A percentile compares a stretch with the other conserved stretches of the same genome.
Evolutionary conservation across 495 filamentous ascomycete species (phyloP).

Genomic region (Apiosordaria backusii): DNA sequence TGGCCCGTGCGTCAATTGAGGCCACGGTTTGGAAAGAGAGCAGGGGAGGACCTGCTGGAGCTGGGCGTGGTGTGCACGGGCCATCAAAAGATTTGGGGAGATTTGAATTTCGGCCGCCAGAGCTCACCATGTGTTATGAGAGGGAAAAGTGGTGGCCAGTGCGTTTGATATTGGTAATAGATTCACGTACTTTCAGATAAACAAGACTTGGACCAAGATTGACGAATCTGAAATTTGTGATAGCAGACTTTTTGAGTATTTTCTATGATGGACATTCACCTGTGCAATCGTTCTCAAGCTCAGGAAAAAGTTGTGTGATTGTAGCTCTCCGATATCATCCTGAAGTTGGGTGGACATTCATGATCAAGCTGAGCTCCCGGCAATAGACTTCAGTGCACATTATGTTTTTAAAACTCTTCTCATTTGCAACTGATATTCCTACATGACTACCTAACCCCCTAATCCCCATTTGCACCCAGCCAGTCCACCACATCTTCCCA

Average conservation of each 20-base stretch:
- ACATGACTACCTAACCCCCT: neutral
- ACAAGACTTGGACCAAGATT: too few relatives aligned
- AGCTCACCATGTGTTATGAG: too few relatives aligned
- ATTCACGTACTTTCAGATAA: too few relatives aligned
- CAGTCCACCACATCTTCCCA: neutral
- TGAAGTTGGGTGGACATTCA: neutral
- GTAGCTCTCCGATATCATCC: too few relatives aligned
- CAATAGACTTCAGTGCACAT: neutral
- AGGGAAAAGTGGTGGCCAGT: too few relatives aligned
- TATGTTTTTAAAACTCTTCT: neutral
- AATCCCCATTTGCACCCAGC: neutral
- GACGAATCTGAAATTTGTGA: too few relatives aligned
- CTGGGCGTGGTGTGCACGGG: neutral
- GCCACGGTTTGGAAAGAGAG: constrained; percentile 34
- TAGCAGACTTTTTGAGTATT: too few relatives aligned
- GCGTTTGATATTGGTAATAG: too few relatives aligned
- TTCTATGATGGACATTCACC: too few relatives aligned
- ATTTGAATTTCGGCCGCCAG: too few relatives aligned
- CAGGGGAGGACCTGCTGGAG: neutral
- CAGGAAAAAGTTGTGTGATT: too few relatives aligned
- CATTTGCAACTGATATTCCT: neutral
- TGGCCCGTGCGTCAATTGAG: constrained; percentile 36
- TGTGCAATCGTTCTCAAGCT: too few relatives aligned
- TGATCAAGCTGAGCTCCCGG: neutral
- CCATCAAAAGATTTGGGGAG: neutral